Evolutionary conservation across 2,329 filamentous ascomycete species (phyloP).

Genomic region (Colletotrichum liaoningense): DNA sequence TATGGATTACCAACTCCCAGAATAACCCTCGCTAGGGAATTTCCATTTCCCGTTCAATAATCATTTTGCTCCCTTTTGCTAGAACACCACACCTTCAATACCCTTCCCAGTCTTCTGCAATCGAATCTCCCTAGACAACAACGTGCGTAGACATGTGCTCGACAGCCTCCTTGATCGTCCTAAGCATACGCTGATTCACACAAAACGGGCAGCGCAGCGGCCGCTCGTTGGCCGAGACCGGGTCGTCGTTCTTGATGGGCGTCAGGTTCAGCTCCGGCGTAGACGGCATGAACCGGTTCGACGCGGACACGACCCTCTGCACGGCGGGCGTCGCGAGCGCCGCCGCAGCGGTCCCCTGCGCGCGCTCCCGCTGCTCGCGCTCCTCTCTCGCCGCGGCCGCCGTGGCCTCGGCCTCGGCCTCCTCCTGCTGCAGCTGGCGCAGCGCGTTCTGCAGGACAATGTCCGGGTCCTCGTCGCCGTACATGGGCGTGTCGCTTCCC

Average conservation of each 20-base stretch:
- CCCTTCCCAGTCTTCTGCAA: neutral
- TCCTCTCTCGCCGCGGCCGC: constrained; percentile 66
- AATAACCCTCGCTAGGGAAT: neutral
- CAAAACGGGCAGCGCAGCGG: constrained; percentile 70
- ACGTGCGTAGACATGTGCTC: constrained; percentile 73
- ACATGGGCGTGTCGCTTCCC: constrained; percentile 65
- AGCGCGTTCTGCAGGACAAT: constrained; percentile 69
- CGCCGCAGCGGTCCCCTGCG: constrained; percentile 41
- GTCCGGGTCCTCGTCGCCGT: constrained; percentile 66
- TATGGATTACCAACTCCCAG: neutral
- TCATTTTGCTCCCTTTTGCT: neutral
- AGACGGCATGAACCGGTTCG: constrained; percentile 36
- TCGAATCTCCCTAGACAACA: constrained; percentile 54
- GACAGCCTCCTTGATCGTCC: constrained; percentile 70
- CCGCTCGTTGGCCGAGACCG: constrained; percentile 57
- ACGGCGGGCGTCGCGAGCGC: constrained; percentile 41
- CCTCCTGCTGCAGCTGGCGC: constrained; percentile 68
- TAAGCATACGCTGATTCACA: constrained; percentile 70
- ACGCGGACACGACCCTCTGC: constrained; percentile 35
- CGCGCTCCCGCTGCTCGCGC: constrained; percentile 55
- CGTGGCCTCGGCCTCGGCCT: constrained; percentile 68
- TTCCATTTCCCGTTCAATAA: neutral
- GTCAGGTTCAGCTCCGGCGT: constrained; percentile 62
- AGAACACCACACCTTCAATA: neutral
- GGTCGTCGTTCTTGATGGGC: constrained; percentile 63